Percentiles rank a stretch among this genome's conserved stretches.
These are phyloP conservation scores for Coprinellus aureogranulatus DNA, from an alignment of 768 basidiomycete species.

Conservation along the genomic window DNA sequence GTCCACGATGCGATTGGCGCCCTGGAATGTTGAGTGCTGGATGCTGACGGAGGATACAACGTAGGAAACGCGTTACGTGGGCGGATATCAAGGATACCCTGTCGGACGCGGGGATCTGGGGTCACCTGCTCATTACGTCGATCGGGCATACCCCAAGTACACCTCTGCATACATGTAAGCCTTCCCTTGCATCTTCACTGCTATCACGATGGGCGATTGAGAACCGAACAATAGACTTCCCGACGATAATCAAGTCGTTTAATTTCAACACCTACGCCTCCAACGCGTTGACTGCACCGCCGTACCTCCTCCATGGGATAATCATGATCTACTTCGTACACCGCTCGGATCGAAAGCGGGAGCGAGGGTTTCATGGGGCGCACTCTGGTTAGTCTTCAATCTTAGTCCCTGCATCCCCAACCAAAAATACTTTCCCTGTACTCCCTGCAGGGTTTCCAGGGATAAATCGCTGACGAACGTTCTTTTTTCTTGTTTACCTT, in stretches of 20 bases:
- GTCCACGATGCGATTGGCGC: conserved; percentile 9
- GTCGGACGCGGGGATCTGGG: conserved; percentile 34
- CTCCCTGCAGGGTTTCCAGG: too few relatives aligned
- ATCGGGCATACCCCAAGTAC: conserved; percentile 35
- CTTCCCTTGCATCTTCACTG: too few relatives aligned
- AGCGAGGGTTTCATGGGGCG: conserved; percentile 22
- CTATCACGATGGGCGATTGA: too few relatives aligned
- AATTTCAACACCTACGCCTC: conserved; percentile 35
- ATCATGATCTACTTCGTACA: conserved; percentile 29
- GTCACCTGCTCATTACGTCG: conserved; percentile 34
- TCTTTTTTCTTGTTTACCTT: background rate
- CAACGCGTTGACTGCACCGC: conserved; percentile 38
- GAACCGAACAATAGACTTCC: conserved; percentile 37
- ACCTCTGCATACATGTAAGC: conserved; percentile 35
- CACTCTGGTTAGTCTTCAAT: conserved; percentile 1
- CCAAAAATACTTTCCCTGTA: background rate
- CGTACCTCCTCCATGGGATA: conserved; percentile 34
- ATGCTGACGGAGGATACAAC: too few relatives aligned
- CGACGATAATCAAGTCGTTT: conserved; percentile 38
- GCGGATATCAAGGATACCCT: conserved; percentile 35
- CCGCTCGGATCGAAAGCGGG: conserved; percentile 31
- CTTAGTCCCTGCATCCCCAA: too few relatives aligned
- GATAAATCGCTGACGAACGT: background rate
- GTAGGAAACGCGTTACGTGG: conserved; percentile 31
- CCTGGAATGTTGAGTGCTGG: too few relatives aligned